Evolutionary conservation across 1,284 basidiomycete species (phyloP).

Genomic region (Afroboletus lepidellus): DNA sequence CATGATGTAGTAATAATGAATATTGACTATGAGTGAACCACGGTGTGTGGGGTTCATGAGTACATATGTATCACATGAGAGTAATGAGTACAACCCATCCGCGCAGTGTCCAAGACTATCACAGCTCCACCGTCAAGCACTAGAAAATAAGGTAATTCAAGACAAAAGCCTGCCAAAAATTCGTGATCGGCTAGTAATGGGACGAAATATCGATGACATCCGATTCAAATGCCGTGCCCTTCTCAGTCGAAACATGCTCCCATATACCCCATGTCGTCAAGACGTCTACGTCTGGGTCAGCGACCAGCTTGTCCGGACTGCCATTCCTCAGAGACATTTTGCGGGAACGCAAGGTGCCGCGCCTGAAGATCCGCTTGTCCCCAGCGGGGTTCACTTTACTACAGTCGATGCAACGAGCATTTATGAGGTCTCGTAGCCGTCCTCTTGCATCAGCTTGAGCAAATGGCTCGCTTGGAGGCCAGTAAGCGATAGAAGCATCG

Average conservation of each 20-base stretch:
- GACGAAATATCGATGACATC: neutral
- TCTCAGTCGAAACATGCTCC: conserved; percentile 11
- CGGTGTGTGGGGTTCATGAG: too few species aligned
- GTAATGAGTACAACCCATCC: too few species aligned
- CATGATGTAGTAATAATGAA: too few species aligned
- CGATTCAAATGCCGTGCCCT: neutral
- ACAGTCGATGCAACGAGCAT: conserved; percentile 26
- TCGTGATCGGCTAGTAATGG: neutral
- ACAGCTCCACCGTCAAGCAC: too few species aligned
- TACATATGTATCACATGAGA: too few species aligned
- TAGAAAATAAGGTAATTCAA: too few species aligned
- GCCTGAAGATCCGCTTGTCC: conserved; percentile 16
- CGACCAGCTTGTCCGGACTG: neutral
- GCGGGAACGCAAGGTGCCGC: neutral
- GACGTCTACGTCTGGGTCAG: conserved; percentile 15
- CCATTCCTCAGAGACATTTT: neutral
- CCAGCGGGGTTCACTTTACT: conserved; percentile 8
- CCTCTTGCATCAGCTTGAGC: neutral
- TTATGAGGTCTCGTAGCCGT: conserved; percentile 15
- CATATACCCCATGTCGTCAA: conserved; percentile 26
- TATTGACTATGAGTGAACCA: too few species aligned
- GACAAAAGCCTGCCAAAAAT: too few species aligned
- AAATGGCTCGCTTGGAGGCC: conserved; percentile 10
- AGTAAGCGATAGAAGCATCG: conserved; percentile 16
- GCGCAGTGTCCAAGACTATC: too few species aligned